These are phyloP conservation scores for Diplotaxis tenuifolia DNA, from an alignment of 345 rosid species.

Conservation along the genomic window DNA sequence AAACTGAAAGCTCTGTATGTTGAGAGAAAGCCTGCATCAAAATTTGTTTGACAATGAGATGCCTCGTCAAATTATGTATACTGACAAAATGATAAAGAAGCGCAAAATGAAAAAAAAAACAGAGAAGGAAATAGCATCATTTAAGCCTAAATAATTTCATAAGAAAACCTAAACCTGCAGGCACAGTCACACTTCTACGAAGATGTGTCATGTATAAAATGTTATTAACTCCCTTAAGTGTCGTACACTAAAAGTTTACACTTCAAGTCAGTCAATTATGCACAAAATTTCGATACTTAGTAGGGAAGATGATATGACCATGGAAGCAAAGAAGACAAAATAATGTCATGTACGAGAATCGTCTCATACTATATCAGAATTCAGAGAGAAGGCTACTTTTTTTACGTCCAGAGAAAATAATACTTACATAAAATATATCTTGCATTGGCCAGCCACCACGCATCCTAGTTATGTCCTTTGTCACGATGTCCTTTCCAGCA, in stretches of 20 bases:
- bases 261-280: neutral
- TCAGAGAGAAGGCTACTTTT: constrained; percentile 36
- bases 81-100: neutral
- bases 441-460: constrained; percentile 99
- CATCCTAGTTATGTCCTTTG: constrained; percentile 92
- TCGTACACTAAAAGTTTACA: constrained; percentile 1
- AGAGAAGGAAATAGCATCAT: neutral
- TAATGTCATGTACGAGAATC: neutral
- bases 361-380: neutral
- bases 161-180: neutral
- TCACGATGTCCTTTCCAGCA: constrained; percentile 85
- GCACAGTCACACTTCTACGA: neutral
- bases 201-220: neutral
- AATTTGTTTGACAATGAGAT: constrained; percentile 25
- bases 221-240: neutral
- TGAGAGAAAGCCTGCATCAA: constrained; percentile 74
- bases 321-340: neutral
- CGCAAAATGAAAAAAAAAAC: neutral
- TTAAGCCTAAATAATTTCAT: neutral
- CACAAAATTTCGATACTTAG: neutral
- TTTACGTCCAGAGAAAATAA: no score
- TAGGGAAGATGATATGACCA: constrained; percentile 11
- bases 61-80: neutral
- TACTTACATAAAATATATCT: constrained; percentile 87
- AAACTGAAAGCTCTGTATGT: constrained; percentile 65